Base-by-base conservation (phyloP, 2,329 filamentous ascomycete genomes). In the Aspergillus tamarii region DNA sequence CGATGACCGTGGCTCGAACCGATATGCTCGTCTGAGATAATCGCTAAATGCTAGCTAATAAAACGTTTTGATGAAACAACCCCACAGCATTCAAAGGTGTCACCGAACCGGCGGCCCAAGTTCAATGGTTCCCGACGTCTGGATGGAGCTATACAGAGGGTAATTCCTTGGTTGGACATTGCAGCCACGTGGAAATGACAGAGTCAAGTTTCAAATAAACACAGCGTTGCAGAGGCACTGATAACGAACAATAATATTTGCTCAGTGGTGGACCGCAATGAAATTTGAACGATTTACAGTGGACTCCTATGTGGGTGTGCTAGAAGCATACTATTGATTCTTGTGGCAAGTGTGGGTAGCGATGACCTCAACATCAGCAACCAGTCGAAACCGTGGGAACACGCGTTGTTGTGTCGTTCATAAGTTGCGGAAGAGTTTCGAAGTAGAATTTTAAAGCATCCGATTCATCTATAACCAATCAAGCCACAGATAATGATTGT, bases 41-140 rank as follows among this genome's bases (percentile, higher is more conserved):
- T 39, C 26, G 36, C 16, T 53, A 26, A 53, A 36, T 61, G 36
- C 57, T 53, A 52, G 36, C 57, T 53, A 52, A 62, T 48, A 41
- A 26, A 59, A 61, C 34, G 30, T 16, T 48, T 54, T 52, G 64
- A 63, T 64, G 54, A 64, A 63, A 10, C 14, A 53, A 45, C 62
- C 46, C 67, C 67, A 67, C 67, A 57, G 32, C 28, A 62, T 57
- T 61, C 56, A 62, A 43, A 57, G 34, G 60, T 60, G 56, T 46
- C 60, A 39, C 59, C 67, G 65, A 69, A 69, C 65, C 23, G 63
- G 61, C 52, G 65, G 67, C 52, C 67, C 65, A 62, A 66, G 67
- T 66, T 66, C 56, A 52, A 54, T 59, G 34, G 66, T 57, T 65
- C 62, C 28, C 28, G 39, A 34, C 7, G 21, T 59, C 60, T 21